A percentile compares a stretch with the other conserved stretches of the same genome.
Evolutionary conservation across 805 yeast genomes (phyloP).

Genomic region (Starmera quercuum): DNA sequence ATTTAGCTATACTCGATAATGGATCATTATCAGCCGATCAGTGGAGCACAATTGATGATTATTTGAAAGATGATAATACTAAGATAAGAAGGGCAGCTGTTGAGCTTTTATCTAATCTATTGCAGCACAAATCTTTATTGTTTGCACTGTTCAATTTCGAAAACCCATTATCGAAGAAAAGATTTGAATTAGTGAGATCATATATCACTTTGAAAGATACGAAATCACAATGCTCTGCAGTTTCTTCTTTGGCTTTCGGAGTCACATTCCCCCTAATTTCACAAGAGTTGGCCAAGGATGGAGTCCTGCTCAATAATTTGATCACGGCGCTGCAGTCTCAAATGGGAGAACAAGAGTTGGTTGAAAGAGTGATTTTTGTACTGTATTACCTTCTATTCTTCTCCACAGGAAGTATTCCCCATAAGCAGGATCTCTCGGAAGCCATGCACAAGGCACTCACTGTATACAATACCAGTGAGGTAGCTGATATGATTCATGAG

Average conservation of each 20-base stretch:
- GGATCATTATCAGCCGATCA: conserved; percentile 24
- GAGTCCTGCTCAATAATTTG: conserved; percentile 19
- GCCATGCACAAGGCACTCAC: no score
- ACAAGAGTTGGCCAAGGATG: conserved; percentile 18
- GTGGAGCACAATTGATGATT: conserved; percentile 39
- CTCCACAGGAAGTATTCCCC: conserved; percentile 16
- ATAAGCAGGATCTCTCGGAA: conserved; percentile 3
- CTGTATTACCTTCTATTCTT: conserved; percentile 17
- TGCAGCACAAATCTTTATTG: conserved; percentile 30
- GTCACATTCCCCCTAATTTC: conserved; percentile 28
- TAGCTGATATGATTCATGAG: no score
- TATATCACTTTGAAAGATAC: conserved; percentile 29
- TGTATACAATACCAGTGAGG: no score
- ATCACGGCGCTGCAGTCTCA: conserved; percentile 20
- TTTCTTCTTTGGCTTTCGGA: conserved; percentile 28
- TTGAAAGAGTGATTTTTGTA: conserved; percentile 25
- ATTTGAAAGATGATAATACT: conserved; percentile 36
- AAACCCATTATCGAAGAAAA: conserved; percentile 24
- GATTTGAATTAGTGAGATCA: conserved; percentile 35
- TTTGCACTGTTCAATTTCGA: conserved; percentile 55
- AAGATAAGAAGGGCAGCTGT: conserved; percentile 51
- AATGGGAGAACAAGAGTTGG: conserved; percentile 19
- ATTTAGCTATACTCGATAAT: conserved; percentile 43
- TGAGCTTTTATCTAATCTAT: conserved; percentile 58
- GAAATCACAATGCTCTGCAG: conserved; percentile 34